These are phyloP conservation scores for Ustilago xerochloae DNA, from an alignment of 1,284 basidiomycete genomes.

Conservation along the genomic window DNA sequence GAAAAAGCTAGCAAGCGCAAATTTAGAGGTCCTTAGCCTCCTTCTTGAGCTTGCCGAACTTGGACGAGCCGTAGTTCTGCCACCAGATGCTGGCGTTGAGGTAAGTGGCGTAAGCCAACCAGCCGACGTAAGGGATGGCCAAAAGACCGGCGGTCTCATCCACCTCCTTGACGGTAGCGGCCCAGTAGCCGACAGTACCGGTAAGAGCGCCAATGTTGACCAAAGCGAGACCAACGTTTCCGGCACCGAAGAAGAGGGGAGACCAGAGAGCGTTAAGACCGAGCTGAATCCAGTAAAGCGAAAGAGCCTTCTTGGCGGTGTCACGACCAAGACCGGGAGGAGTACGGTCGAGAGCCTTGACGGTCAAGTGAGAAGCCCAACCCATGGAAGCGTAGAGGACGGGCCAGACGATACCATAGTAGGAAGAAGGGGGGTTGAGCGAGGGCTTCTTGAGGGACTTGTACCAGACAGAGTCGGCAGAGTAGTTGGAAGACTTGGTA, in stretches of 20 bases:
- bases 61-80: slow-evolving; percentile 57
- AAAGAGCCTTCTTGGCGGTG: slow-evolving; percentile 73
- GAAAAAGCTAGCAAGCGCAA: not conserved
- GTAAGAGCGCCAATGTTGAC: slow-evolving; percentile 75
- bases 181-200: slow-evolving; percentile 73
- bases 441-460: slow-evolving; percentile 57
- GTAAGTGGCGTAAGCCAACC: slow-evolving; percentile 77
- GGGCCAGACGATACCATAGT: slow-evolving; percentile 71
- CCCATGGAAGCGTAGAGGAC: slow-evolving; percentile 75
- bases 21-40: slow-evolving; percentile 50
- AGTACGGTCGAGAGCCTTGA: slow-evolving; percentile 61
- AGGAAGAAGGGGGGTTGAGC: slow-evolving; percentile 52
- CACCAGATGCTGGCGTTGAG: slow-evolving; percentile 77
- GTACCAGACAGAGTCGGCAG: slow-evolving; percentile 54
- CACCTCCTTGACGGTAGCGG: slow-evolving; percentile 53
- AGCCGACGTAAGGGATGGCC: slow-evolving; percentile 66
- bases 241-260: slow-evolving; percentile 77
- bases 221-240: slow-evolving; percentile 70
- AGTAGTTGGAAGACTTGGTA: slow-evolving; percentile 54
- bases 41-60: slow-evolving; percentile 53
- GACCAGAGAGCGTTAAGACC: slow-evolving; percentile 77
- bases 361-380: slow-evolving; percentile 76
- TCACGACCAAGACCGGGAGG: slow-evolving; percentile 68
- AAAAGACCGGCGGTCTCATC: slow-evolving; percentile 61
- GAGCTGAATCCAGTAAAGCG: slow-evolving; percentile 79